Evolutionary conservation across 1,284 basidiomycete species (phyloP).

Genomic region (Omphalotus olearius): DNA sequence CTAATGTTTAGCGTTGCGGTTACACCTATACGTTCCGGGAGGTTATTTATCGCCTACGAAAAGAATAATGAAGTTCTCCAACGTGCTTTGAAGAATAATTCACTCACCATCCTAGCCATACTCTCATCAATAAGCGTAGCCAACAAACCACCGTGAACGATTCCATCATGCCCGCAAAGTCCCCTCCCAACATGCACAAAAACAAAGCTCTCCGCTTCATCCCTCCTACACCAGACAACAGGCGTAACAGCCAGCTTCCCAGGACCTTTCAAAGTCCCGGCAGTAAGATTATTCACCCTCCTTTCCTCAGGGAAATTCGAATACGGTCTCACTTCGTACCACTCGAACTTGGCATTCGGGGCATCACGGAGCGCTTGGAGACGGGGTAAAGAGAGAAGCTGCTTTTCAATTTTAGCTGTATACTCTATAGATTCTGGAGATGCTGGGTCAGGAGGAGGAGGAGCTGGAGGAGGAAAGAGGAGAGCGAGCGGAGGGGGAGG

Average conservation of each 20-base stretch:
- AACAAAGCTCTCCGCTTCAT: conserved; percentile 69
- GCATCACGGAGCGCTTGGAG: conserved; percentile 48
- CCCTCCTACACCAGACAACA: conserved; percentile 67
- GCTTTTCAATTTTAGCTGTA: conserved; percentile 59
- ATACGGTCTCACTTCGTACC: conserved; percentile 83
- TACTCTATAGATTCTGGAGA: conserved; percentile 62
- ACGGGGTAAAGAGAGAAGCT: conserved; percentile 62
- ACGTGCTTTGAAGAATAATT: neutral
- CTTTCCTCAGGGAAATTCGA: conserved; percentile 62
- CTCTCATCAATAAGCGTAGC: conserved; percentile 90
- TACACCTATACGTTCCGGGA: conserved; percentile 90
- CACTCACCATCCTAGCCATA: conserved; percentile 75
- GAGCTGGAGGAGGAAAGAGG: conserved; percentile 69
- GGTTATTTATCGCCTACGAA: conserved; percentile 73
- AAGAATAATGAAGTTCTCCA: neutral
- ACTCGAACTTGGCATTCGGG: conserved; percentile 43
- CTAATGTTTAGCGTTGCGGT: conserved; percentile 79
- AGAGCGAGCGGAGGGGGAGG: conserved; percentile 39
- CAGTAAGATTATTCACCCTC: conserved; percentile 77
- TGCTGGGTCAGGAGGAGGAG: conserved; percentile 54
- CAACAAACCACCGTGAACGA: conserved; percentile 90
- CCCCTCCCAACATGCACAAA: conserved; percentile 83
- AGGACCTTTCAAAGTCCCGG: conserved; percentile 81
- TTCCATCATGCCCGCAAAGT: conserved; percentile 90
- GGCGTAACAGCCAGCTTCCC: conserved; percentile 80